Base-by-base conservation (phyloP, 805 yeast genomes). In the Wilhelminamyces savonicus region DNA sequence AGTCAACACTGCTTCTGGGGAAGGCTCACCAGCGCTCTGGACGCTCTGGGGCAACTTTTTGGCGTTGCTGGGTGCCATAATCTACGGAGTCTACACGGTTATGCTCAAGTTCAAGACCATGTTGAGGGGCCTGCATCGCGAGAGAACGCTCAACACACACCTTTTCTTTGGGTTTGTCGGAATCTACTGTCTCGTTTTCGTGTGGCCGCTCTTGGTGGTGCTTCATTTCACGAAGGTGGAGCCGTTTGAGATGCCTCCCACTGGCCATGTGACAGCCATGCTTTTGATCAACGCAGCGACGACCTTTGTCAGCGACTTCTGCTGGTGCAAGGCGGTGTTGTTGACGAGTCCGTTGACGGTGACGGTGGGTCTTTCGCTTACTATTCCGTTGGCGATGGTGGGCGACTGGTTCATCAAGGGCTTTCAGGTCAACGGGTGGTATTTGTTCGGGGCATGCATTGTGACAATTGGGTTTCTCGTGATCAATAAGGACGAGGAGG, bases 91-190 rank as follows among this genome's bases (percentile, higher is more conserved):
- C 7, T 92, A 92, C 59, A 85, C 97, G 16, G 85, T 94, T 5
- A 53, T 92, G 25, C 62, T 92, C 31, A 90, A 90, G 50, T 64
- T 71, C 43, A 74, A 71, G 44, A 83, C 88, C 13, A 43, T 54
- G 13, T 47, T 55, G 24, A 52, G 47, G 12, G 46, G 50, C 36
- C 48, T 64, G 4, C 70, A 72, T 27, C 77, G 76, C 34, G 97
- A 90, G 50, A 66, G 81, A 11, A 62, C 82, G 29, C 66, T 92
- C 25, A 81, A 92, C 52, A 85, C 94, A 66, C 82, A 79, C 51
- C 65, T 88, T 21, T 92, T 92, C 48, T 88, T 92, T 51, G 98
- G 97, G 0, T 88, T 84, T 56, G 97, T 92, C 15, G 98, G 98
- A 1, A 60, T 90, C 4, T 82, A 81, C 61, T 84, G 87, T 40